These are phyloP conservation scores for Diaporthe sp. DNA, from an alignment of 2,329 filamentous ascomycete genomes.

Conservation along the genomic window DNA sequence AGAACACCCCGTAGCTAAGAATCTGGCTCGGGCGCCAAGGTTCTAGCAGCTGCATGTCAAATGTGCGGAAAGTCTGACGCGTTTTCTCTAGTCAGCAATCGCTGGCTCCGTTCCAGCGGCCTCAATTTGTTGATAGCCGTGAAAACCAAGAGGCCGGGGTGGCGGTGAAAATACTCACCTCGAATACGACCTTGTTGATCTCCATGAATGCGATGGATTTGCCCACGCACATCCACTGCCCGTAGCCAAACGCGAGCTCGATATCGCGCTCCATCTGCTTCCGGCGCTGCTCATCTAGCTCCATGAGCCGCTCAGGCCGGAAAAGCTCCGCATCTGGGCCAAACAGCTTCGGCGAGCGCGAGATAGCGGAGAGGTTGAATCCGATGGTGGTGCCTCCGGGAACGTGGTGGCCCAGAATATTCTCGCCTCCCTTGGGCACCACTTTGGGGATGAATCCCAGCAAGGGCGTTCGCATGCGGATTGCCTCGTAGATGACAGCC, in stretches of 20 bases:
- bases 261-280: not conserved
- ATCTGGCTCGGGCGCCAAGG: not conserved
- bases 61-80: not conserved
- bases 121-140: not conserved
- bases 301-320: not conserved
- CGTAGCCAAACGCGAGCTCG: not conserved
- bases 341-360: not conserved
- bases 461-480: not conserved
- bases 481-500: conserved; percentile 6
- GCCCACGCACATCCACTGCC: not conserved
- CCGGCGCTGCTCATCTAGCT: not conserved
- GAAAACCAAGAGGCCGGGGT: not conserved
- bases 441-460: not conserved
- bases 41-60: conserved; percentile 2
- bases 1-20: not conserved
- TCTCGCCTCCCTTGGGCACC: not conserved
- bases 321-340: not conserved
- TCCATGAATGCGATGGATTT: not conserved
- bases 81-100: not conserved
- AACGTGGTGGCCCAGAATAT: not conserved
- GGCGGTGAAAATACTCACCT: not conserved
- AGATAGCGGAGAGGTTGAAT: not conserved
- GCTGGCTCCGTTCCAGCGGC: not conserved
- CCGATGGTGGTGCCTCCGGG: not conserved
- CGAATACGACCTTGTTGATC: not conserved